Evolutionary conservation across 2,329 filamentous ascomycete species (phyloP).

Genomic region (Talaromyces albobiverticillius): DNA sequence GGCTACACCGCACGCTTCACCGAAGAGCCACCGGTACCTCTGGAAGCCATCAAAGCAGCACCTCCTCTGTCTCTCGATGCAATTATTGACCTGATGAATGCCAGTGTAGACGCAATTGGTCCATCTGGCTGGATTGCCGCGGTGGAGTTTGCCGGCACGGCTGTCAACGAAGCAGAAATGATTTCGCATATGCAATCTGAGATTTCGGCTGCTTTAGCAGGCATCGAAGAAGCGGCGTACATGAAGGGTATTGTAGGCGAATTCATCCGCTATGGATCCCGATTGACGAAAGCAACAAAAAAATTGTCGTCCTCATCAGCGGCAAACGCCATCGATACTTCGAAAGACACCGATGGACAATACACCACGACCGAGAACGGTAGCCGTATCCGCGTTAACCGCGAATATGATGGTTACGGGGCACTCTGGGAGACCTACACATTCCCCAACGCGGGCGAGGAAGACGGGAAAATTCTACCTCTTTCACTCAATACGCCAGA

Average conservation of each 20-base stretch:
- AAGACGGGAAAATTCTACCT: conserved; percentile 56
- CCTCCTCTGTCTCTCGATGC: conserved; percentile 37
- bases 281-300: conserved; percentile 1
- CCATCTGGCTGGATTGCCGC: conserved; percentile 47
- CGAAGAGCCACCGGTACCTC: conserved; percentile 36
- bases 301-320: conserved; percentile 10
- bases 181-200: conserved; percentile 49
- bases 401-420: conserved; percentile 15
- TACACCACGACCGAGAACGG: conserved; percentile 29
- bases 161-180: conserved; percentile 41
- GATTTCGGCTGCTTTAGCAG: conserved; percentile 45
- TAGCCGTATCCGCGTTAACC: conserved; percentile 7
- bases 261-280: conserved; percentile 38
- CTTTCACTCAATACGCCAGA: conserved; percentile 64
- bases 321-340: conserved; percentile 14
- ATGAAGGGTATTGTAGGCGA: conserved; percentile 47
- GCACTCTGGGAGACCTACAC: conserved; percentile 16
- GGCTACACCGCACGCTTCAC: conserved; percentile 43
- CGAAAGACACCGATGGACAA: conserved; percentile 41
- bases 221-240: conserved; percentile 47
- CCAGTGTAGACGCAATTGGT: conserved; percentile 47
- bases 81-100: conserved; percentile 42
- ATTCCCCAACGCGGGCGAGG: conserved; percentile 30
- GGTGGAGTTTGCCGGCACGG: conserved; percentile 28
- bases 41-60: conserved; percentile 32